phyloP scores from a whole-genome alignment of 768 basidiomycete genomes.

The Boletus huronensis region DNA sequence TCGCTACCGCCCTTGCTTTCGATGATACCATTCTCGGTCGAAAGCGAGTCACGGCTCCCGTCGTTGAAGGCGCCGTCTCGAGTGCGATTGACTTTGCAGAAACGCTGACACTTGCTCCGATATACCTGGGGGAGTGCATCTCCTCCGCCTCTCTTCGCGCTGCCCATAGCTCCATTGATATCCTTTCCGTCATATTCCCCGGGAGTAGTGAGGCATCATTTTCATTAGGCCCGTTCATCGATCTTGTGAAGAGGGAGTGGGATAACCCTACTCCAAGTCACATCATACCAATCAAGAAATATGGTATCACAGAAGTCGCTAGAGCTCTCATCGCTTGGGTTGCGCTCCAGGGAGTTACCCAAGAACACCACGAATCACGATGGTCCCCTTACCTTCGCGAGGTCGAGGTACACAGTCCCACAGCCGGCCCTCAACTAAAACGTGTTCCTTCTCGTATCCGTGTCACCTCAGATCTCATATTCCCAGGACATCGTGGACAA shows the following conservation, averaged over 20 bases:
- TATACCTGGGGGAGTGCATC: conserved; percentile 71
- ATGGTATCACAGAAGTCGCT: conserved; percentile 61
- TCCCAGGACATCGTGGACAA: conserved; percentile 64
- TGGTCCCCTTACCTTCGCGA: conserved; percentile 69
- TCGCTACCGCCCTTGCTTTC: conserved; percentile 54
- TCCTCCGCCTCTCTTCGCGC: conserved; percentile 72
- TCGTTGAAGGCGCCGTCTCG: conserved; percentile 56
- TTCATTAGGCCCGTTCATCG: conserved; percentile 75
- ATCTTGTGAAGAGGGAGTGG: conserved; percentile 79
- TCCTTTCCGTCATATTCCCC: conserved; percentile 67
- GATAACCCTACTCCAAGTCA: conserved; percentile 49
- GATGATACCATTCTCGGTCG: conserved; percentile 70
- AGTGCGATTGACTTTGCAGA: conserved; percentile 65
- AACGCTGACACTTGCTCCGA: conserved; percentile 68
- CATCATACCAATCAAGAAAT: conserved; percentile 55
- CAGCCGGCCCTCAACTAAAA: conserved; percentile 31
- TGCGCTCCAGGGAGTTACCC: conserved; percentile 75
- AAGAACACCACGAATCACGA: conserved; percentile 70
- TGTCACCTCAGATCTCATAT: conserved; percentile 69
- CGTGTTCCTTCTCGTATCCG: conserved; percentile 54
- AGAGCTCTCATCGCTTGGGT: conserved; percentile 78
- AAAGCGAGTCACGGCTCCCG: conserved; percentile 51
- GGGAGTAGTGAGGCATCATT: conserved; percentile 78
- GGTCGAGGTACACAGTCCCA: conserved; percentile 55
- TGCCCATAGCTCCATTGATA: conserved; percentile 72